Percentiles rank a stretch among this genome's conserved stretches.
These are phyloP conservation scores for Begonia loranthoides DNA, from an alignment of 306 rosid species.

Conservation along the genomic window DNA sequence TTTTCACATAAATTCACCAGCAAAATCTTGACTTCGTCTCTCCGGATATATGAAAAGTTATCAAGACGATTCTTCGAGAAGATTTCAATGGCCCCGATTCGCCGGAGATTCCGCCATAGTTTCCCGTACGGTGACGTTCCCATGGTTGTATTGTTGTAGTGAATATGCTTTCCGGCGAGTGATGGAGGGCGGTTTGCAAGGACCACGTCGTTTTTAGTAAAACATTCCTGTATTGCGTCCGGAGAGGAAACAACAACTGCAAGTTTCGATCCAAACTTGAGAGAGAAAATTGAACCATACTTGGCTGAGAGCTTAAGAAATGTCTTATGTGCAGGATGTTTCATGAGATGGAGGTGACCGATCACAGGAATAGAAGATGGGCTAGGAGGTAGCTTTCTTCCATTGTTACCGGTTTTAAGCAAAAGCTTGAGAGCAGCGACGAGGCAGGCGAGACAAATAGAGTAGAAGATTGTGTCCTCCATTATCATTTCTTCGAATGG, in stretches of 20 bases:
- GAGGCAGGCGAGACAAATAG: neutral
- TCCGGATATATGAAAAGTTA: constrained; percentile 18
- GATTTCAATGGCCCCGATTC: constrained; percentile 42
- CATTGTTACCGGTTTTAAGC: neutral
- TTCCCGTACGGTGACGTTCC: constrained; percentile 34
- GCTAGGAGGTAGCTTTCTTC: constrained; percentile 33
- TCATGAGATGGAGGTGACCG: constrained; percentile 47
- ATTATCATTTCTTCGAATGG: neutral
- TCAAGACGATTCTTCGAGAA: constrained; percentile 30
- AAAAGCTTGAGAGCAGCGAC: constrained; percentile 14
- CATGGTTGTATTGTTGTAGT: constrained; percentile 27
- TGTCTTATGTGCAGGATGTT: constrained; percentile 23
- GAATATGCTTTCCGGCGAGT: constrained; percentile 21
- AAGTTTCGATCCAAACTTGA: constrained; percentile 20
- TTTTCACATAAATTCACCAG: constrained; percentile 12
- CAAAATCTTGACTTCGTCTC: constrained; percentile 28
- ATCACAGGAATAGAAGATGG: constrained; percentile 44
- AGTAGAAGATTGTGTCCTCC: neutral
- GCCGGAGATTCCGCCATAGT: constrained; percentile 89
- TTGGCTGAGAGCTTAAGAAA: constrained; percentile 21
- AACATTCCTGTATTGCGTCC: constrained; percentile 38
- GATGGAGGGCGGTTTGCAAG: constrained; percentile 35
- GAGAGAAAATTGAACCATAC: constrained; percentile 25
- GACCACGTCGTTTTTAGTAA: constrained; percentile 49
- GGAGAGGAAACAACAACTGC: constrained; percentile 40